phyloP scores from a whole-genome alignment of 1,284 basidiomycete genomes.

The Ganoderma boninense region DNA sequence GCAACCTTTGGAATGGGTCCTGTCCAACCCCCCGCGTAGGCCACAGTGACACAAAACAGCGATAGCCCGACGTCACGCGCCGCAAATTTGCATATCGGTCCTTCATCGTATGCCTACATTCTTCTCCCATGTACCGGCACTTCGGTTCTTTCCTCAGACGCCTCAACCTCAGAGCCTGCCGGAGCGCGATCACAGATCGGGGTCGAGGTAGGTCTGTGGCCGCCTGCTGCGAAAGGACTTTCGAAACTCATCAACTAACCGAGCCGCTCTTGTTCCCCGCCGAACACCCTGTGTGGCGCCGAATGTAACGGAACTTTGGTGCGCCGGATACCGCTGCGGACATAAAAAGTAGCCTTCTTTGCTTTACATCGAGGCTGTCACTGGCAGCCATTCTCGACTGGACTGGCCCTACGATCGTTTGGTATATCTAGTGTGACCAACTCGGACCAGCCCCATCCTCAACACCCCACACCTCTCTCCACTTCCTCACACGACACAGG shows the following conservation, averaged over 20 bases:
- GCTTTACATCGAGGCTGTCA: slow-evolving; percentile 16
- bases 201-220: not conserved
- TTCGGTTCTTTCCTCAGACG: not conserved
- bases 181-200: not conserved
- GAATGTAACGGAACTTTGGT: slow-evolving; percentile 23
- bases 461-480: not conserved
- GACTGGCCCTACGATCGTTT: slow-evolving; percentile 12
- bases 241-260: not conserved
- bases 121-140: not conserved
- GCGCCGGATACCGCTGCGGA: slow-evolving; percentile 15
- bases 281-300: not conserved
- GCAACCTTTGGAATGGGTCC: not conserved
- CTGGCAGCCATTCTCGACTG: slow-evolving; percentile 19
- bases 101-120: not conserved
- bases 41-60: not conserved
- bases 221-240: not conserved
- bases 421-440: slow-evolving; percentile 21
- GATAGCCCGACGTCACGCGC: not conserved
- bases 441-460: slow-evolving; percentile 1
- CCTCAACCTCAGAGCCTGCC: not conserved
- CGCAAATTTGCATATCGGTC: not conserved
- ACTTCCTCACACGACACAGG: not conserved
- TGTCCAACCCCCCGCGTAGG: not conserved
- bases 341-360: slow-evolving; percentile 7
- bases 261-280: not conserved